phyloP scores from a whole-genome alignment of 2,329 filamentous ascomycete species.

The Sclerotinia spermophila region DNA sequence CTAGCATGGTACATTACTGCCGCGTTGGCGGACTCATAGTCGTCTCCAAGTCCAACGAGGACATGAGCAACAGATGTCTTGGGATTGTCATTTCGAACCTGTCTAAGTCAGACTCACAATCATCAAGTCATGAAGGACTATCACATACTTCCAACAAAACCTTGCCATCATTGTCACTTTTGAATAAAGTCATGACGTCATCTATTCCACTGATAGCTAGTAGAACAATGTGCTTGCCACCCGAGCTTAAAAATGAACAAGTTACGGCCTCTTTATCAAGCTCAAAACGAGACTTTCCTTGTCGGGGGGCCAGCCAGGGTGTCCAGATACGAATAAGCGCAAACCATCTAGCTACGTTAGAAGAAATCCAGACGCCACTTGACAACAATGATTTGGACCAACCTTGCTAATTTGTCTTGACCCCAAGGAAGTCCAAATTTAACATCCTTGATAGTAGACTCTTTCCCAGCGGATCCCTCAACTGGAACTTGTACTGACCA shows the following conservation, averaged over 20 bases:
- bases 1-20: constrained; percentile 87
- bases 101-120: constrained; percentile 5
- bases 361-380: not conserved
- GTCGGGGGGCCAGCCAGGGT: constrained; percentile 85
- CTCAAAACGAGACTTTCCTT: constrained; percentile 64
- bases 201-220: constrained; percentile 73
- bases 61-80: constrained; percentile 55
- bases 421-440: constrained; percentile 38
- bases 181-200: constrained; percentile 67
- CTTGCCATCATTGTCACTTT: constrained; percentile 59
- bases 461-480: constrained; percentile 50
- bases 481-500: constrained; percentile 64
- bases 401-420: constrained; percentile 35
- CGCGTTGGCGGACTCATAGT: constrained; percentile 72
- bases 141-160: constrained; percentile 59
- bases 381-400: constrained; percentile 12
- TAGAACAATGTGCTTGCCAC: constrained; percentile 73
- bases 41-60: constrained; percentile 66
- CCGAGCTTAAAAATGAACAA: constrained; percentile 68
- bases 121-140: constrained; percentile 21
- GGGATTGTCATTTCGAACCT: constrained; percentile 65
- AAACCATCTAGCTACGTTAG: constrained; percentile 61
- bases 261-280: constrained; percentile 76
- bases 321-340: constrained; percentile 73
- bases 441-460: constrained; percentile 51